Percentiles rank a stretch among this genome's conserved stretches.
Evolutionary conservation across 352 stramenopile species (phyloP).

Genomic region (Elongisporangium anandrum): DNA sequence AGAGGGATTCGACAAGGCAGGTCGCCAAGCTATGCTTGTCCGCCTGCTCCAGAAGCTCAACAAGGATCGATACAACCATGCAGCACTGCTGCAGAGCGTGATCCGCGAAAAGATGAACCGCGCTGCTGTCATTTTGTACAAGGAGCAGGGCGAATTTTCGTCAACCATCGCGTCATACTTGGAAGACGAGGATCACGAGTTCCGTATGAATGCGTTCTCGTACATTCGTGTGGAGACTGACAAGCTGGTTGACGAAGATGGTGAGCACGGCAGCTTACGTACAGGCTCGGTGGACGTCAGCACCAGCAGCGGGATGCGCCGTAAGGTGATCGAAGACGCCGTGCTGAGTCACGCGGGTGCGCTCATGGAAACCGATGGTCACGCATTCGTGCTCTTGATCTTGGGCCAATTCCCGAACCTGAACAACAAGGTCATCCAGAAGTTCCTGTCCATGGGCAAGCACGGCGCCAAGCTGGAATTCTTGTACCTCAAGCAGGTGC

Average conservation of each 20-base stretch:
- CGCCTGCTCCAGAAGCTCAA: constrained; percentile 80
- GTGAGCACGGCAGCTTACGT: constrained; percentile 9
- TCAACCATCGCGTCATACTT: constrained; percentile 79
- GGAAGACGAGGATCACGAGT: constrained; percentile 76
- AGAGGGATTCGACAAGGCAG: constrained; percentile 80
- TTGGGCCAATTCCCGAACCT: constrained; percentile 81
- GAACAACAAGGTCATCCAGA: constrained; percentile 84
- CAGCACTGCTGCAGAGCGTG: constrained; percentile 63
- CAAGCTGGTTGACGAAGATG: constrained; percentile 39
- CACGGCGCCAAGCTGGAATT: constrained; percentile 75
- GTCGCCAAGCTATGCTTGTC: constrained; percentile 80
- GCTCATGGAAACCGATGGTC: constrained; percentile 87
- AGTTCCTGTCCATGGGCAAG: constrained; percentile 80
- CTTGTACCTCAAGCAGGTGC: constrained; percentile 71
- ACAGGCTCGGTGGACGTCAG: constrained; percentile 12
- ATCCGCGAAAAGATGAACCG: constrained; percentile 79
- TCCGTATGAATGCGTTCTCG: constrained; percentile 77
- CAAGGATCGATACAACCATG: constrained; percentile 80
- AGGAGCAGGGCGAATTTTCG: constrained; percentile 69
- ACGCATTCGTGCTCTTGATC: constrained; percentile 85
- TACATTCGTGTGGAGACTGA: constrained; percentile 74
- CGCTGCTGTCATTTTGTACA: constrained; percentile 77
- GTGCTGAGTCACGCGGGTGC: constrained; percentile 65
- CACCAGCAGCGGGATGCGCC: constrained; percentile 29
- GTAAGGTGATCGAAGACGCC: constrained; percentile 75